A percentile compares a stretch with the other conserved stretches of the same genome.
phyloP scores from a whole-genome alignment of 805 yeast genomes.

The Metschnikowia drakensbergensis region DNA sequence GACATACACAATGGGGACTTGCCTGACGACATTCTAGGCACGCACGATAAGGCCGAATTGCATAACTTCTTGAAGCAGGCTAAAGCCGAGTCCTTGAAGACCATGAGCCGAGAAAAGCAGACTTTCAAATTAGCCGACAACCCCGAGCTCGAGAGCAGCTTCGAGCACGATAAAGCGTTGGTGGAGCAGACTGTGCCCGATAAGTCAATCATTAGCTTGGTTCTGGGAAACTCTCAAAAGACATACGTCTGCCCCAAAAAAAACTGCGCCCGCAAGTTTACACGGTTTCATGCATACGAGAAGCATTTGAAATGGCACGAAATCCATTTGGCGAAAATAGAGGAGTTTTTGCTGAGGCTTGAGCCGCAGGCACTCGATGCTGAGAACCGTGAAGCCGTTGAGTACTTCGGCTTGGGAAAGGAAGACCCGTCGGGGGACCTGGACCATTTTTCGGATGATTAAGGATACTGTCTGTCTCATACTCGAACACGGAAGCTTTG shows the following conservation, averaged over 20 bases:
- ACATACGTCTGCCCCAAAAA: slow-evolving; percentile 11
- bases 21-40: slow-evolving; percentile 30
- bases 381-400: not conserved
- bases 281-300: slow-evolving; percentile 12
- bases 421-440: not conserved
- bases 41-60: slow-evolving; percentile 21
- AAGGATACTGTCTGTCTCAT: slow-evolving; percentile 1
- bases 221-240: slow-evolving; percentile 7
- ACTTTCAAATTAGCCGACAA: not conserved
- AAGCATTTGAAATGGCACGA: slow-evolving; percentile 18
- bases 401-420: not conserved
- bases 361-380: slow-evolving; percentile 3
- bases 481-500: too few relatives aligned
- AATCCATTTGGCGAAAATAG: slow-evolving; percentile 28
- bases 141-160: not conserved
- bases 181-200: slow-evolving; percentile 7
- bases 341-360: slow-evolving; percentile 10
- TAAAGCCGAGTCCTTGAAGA: slow-evolving; percentile 10
- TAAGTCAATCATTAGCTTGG: slow-evolving; percentile 9
- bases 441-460: slow-evolving; percentile 10
- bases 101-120: slow-evolving; percentile 5
- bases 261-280: slow-evolving; percentile 11
- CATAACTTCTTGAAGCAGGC: slow-evolving; percentile 20
- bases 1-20: slow-evolving; percentile 42
- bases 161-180: not conserved